Percentiles rank a stretch among this genome's conserved stretches.
Evolutionary conservation across 2,329 filamentous ascomycete genomes (phyloP).

Genomic region (Botrytis aclada): DNA sequence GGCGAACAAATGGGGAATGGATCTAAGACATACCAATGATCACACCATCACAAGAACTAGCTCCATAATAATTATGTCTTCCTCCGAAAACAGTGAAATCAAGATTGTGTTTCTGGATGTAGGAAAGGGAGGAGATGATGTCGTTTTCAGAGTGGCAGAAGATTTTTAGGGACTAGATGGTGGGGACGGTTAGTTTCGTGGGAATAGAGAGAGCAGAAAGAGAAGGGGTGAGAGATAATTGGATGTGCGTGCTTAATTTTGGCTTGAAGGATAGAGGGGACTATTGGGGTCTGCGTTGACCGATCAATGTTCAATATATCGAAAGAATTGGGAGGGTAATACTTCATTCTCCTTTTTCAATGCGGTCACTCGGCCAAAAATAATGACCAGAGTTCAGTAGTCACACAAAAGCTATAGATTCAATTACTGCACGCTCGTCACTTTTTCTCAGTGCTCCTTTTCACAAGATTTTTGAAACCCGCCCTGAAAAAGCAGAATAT

Average conservation of each 20-base stretch:
- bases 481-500: no score
- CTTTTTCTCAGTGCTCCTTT: background rate
- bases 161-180: background rate
- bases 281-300: background rate
- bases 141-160: background rate
- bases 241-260: rapidly evolving
- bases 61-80: background rate
- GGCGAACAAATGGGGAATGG: background rate
- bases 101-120: background rate
- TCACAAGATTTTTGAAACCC: background rate
- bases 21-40: background rate
- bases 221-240: background rate
- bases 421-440: rapidly evolving
- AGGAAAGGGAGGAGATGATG: background rate
- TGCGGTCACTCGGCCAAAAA: background rate
- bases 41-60: background rate
- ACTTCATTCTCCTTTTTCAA: background rate
- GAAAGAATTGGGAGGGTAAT: background rate
- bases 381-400: background rate
- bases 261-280: background rate
- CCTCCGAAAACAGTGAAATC: background rate
- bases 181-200: background rate
- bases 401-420: background rate
- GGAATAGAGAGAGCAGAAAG: background rate
- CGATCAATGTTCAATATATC: rapidly evolving